Base-by-base conservation (phyloP, 768 basidiomycete species). In the Arthromyces matolae region DNA sequence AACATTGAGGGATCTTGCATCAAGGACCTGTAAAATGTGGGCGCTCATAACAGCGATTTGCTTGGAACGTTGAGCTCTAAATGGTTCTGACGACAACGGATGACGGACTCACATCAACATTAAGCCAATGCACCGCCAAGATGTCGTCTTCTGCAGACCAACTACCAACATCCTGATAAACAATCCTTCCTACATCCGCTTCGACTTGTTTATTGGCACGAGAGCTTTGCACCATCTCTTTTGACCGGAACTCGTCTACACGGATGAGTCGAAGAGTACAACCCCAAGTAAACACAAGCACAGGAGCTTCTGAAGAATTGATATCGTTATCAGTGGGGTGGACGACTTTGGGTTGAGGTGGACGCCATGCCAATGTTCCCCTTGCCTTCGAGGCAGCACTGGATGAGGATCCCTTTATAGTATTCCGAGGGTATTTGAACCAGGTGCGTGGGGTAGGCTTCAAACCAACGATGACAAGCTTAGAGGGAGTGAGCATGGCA, bases 401-500 rank as follows among this genome's bases (percentile, higher is more conserved):
- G 48, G 65, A 62, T n/a, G 60, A 55, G 3, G 66, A 68, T 8
- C 71, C 72, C 45, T 78, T 78, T 20, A 75, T 71, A 8, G 69
- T 58, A 10, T 75, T 72, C 8, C 88, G 81, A 50, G 81, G 71
- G 44, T 73, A 78, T 60, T 89, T 84, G 60, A 88, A 86, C 93
- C 93, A 97, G 0, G 94, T 99, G 60, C 88, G 83, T 7, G 96
- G 90, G 0, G 81, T 78, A 3, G 96, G 96, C 57, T 91, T 93
- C 51, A 99, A 64, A 5, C 93, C 93, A 8, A 98, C 93, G 28
- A 98, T 79, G 10, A 99, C 89, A 3, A 98, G 72, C 62, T 99
- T 99, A 19, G 84, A 78, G 0, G 91, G 83, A 0, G 96, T 99
- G 24, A 98, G 74, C 37, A 99, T 66, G 0, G 94, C 93, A 25